Conservation (phyloP, 1,139 yeast genomes). For the Suhomyces bribrorum region DNA sequence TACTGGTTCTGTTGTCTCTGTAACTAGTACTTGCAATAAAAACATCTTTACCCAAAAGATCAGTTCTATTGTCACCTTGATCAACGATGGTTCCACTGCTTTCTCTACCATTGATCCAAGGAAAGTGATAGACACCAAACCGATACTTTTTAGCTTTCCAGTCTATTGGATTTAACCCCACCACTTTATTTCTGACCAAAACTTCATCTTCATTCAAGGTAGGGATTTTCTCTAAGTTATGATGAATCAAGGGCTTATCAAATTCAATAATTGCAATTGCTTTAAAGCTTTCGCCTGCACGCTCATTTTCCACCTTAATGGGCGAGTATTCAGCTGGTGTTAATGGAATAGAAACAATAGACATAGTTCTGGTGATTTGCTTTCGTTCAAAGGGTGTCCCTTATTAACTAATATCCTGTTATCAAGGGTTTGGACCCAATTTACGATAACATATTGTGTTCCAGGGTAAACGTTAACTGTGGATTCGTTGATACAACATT, state of each 20-base stretch:
- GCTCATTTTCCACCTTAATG: no score
- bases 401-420: not conserved
- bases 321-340: not conserved
- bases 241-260: not conserved
- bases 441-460: no score
- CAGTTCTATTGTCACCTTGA: constrained; percentile 36
- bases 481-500: not conserved
- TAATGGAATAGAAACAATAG: not conserved
- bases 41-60: constrained; percentile 35
- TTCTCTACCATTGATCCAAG: constrained; percentile 54
- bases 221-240: constrained; percentile 13
- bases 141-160: constrained; percentile 53
- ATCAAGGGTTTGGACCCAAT: not conserved
- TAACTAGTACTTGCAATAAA: constrained; percentile 48
- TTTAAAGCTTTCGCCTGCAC: not conserved
- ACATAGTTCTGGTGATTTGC: not conserved
- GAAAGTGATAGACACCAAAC: constrained; percentile 50
- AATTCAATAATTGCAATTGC: constrained; percentile 1
- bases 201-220: constrained; percentile 31
- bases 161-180: constrained; percentile 51
- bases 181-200: constrained; percentile 38
- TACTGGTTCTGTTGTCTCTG: constrained; percentile 47
- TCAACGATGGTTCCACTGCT: constrained; percentile 41
- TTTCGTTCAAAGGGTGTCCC: no score
- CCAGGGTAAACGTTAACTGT: not conserved